These are phyloP conservation scores for Poa annua DNA, from an alignment of 176 grass and related monocot species.

Conservation along the genomic window DNA sequence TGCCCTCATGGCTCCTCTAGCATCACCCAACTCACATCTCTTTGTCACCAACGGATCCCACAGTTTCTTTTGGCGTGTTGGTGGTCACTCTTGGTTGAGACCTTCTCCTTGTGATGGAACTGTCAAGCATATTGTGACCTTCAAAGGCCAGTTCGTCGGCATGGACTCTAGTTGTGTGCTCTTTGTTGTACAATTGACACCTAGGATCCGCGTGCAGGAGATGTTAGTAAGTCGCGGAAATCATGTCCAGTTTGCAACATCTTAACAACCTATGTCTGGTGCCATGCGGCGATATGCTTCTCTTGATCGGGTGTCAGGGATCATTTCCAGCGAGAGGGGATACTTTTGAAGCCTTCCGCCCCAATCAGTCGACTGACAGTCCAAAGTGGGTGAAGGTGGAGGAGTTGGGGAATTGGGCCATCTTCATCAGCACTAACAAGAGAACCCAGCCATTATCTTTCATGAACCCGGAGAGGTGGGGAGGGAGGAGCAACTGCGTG, in stretches of 20 bases:
- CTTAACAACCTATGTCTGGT: not conserved
- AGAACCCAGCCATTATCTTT: not conserved
- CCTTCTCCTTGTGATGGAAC: not conserved
- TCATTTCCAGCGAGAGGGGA: constrained; percentile 1
- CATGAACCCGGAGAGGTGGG: constrained; percentile 17
- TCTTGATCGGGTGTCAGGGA: not conserved
- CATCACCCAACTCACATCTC: not conserved
- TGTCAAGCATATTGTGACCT: not conserved
- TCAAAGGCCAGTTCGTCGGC: not conserved
- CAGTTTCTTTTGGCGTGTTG: not conserved
- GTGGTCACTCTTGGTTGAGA: constrained; percentile 11
- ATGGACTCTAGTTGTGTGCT: not conserved
- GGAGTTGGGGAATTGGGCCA: not conserved
- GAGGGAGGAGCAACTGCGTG: constrained; percentile 8
- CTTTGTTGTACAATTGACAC: constrained; percentile 22
- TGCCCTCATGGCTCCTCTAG: not conserved
- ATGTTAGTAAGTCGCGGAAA: not conserved
- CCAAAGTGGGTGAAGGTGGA: constrained; percentile 7
- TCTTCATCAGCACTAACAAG: constrained; percentile 1
- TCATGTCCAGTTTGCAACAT: not conserved
- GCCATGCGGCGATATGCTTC: not conserved
- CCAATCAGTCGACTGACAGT: not conserved
- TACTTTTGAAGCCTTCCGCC: constrained; percentile 6
- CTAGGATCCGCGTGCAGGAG: not conserved
- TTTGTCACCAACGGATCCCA: not conserved